A percentile compares a stretch with the other conserved stretches of the same genome.
These are phyloP conservation scores for Trichosporon sp. DNA, from an alignment of 1,284 basidiomycete genomes.

Conservation along the genomic window DNA sequence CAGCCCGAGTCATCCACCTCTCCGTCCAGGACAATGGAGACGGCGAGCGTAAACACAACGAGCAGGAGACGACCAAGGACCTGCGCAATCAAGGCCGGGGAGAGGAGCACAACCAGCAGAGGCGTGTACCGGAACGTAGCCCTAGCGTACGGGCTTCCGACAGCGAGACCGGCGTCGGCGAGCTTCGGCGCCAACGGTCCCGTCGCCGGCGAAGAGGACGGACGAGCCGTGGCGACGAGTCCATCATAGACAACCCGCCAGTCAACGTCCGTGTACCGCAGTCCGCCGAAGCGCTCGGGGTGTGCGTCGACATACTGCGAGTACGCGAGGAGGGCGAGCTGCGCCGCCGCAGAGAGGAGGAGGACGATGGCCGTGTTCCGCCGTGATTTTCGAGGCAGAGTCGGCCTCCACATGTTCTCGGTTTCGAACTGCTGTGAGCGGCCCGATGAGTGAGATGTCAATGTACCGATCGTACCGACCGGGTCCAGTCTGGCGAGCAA, in stretches of 20 bases:
- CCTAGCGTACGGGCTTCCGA: constrained; percentile 79
- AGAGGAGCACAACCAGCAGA: constrained; percentile 76
- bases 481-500: too few species aligned
- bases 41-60: constrained; percentile 77
- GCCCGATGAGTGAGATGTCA: too few species aligned
- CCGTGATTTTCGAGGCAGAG: neutral
- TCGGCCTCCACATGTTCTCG: constrained; percentile 1
- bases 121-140: constrained; percentile 97
- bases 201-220: neutral
- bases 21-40: constrained; percentile 74
- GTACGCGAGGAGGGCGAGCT: constrained; percentile 46
- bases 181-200: constrained; percentile 18
- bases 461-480: too few species aligned
- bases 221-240: constrained; percentile 55
- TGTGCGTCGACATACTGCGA: constrained; percentile 51
- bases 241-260: constrained; percentile 96
- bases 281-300: constrained; percentile 47
- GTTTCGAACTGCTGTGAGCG: too few species aligned
- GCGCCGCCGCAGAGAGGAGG: constrained; percentile 36
- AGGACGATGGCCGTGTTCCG: constrained; percentile 20
- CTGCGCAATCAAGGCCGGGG: constrained; percentile 78
- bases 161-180: neutral
- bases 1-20: constrained; percentile 24
- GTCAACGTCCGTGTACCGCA: constrained; percentile 97
- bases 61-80: constrained; percentile 91